A percentile compares a stretch with the other conserved stretches of the same genome.
Conservation (phyloP, 73 alveolate genomes). For the Breviolum minutum region DNA sequence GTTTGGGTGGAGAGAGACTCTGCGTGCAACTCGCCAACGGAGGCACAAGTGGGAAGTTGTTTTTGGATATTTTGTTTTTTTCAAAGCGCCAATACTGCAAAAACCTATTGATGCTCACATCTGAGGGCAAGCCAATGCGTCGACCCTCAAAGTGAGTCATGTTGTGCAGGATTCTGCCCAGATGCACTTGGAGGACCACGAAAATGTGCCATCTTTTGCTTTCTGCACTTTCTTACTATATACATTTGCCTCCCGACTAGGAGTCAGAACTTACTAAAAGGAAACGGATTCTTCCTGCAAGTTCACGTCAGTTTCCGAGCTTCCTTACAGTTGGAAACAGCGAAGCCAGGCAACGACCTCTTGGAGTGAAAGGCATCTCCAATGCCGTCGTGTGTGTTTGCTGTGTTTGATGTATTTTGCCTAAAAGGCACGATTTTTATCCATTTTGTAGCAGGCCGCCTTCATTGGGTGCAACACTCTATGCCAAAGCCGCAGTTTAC, state of each 20-base stretch:
- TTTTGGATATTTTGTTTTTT: not conserved
- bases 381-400: not conserved
- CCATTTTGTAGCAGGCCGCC: not conserved
- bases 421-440: not conserved
- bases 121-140: not conserved
- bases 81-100: not conserved
- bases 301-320: too few relatives aligned
- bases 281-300: too few relatives aligned
- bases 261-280: too few relatives aligned
- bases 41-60: conserved; percentile 19
- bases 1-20: conserved; percentile 52
- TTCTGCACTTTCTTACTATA: not conserved
- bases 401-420: not conserved
- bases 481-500: not conserved
- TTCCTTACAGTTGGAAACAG: not conserved
- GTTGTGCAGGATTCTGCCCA: not conserved
- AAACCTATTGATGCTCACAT: not conserved
- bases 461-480: conserved; percentile 30
- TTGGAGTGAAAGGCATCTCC: not conserved
- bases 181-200: not conserved
- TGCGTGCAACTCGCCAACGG: conserved; percentile 39
- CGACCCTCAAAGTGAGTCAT: not conserved
- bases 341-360: conserved; percentile 7
- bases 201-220: not conserved
- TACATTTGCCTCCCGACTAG: too few relatives aligned